phyloP scores from a whole-genome alignment of 331 rosid genomes.

The Quercus lobata region DNA sequence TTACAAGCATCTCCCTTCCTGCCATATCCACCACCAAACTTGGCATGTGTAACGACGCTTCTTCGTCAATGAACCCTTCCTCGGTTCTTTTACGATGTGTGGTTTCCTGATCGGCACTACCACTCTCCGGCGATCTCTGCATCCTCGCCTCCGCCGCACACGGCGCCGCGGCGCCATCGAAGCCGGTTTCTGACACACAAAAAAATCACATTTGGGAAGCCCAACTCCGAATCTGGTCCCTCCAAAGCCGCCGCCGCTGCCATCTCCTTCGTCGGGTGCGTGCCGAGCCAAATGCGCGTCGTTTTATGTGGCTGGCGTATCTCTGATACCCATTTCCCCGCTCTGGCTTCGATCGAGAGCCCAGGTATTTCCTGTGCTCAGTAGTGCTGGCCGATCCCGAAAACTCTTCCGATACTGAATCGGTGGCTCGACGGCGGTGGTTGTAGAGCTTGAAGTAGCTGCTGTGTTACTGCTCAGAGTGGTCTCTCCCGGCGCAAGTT shows the following conservation, averaged over 20 bases:
- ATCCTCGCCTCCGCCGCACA: slow-evolving; percentile 52
- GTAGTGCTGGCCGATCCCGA: background rate
- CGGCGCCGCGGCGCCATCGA: slow-evolving; percentile 75
- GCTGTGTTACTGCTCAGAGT: background rate
- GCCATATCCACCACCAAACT: slow-evolving; percentile 84
- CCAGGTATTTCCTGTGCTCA: slow-evolving; percentile 45
- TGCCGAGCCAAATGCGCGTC: slow-evolving; percentile 91
- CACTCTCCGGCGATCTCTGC: background rate
- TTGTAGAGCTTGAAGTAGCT: background rate
- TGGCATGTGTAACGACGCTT: slow-evolving; percentile 78
- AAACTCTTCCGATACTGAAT: slow-evolving; percentile 2
- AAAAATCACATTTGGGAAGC: slow-evolving; percentile 52
- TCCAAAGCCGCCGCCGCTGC: slow-evolving; percentile 91
- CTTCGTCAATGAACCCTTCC: slow-evolving; percentile 58
- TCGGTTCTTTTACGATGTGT: background rate
- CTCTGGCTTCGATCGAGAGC: slow-evolving; percentile 47
- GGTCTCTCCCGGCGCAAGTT: background rate
- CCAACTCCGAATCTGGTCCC: slow-evolving; percentile 62
- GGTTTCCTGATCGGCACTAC: background rate
- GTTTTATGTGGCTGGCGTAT: slow-evolving; percentile 87
- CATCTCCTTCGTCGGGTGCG: slow-evolving; percentile 75
- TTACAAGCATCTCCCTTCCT: slow-evolving; percentile 76
- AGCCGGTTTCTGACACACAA: slow-evolving; percentile 56
- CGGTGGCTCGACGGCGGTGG: slow-evolving; percentile 2
- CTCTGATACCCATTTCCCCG: slow-evolving; percentile 97